These are phyloP conservation scores for Arabis alpina DNA, from an alignment of 345 rosid species.

Conservation along the genomic window DNA sequence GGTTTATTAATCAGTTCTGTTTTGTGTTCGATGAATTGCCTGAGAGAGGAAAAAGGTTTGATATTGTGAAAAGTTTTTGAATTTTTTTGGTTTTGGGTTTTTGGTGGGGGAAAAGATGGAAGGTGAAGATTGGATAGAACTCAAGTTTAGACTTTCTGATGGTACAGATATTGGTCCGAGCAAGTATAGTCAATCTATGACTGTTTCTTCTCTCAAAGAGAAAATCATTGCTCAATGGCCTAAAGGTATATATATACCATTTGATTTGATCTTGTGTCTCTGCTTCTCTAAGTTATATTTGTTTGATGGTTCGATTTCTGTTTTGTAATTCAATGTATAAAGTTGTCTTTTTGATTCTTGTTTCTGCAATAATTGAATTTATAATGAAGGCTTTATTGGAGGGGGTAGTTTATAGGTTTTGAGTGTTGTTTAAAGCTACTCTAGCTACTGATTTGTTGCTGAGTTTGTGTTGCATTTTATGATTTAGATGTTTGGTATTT, in stretches of 20 bases:
- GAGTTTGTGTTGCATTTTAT: background rate
- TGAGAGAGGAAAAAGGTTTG: background rate
- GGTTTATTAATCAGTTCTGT: background rate
- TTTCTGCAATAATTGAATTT: conserved; percentile 7
- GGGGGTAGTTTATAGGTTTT: background rate
- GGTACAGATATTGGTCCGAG: conserved; percentile 69
- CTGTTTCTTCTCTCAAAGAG: conserved; percentile 70
- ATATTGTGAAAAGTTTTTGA: background rate
- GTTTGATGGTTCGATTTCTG: background rate
- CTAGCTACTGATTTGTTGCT: conserved; percentile 20
- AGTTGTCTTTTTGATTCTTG: conserved; percentile 13
- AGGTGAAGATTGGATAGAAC: conserved; percentile 57
- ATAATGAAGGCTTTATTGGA: background rate
- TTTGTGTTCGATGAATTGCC: conserved; percentile 31
- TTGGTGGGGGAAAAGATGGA: conserved; percentile 32
- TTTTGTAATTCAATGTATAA: background rate
- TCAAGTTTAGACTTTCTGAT: conserved; percentile 69
- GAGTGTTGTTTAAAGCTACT: background rate
- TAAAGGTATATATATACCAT: conserved; percentile 50
- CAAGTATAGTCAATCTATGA: conserved; percentile 57
- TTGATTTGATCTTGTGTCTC: too few relatives aligned
- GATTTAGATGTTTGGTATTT: conserved; percentile 8
- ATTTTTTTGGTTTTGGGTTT: conserved; percentile 1
- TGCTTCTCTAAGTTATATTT: background rate
- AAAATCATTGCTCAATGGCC: conserved; percentile 67